These are phyloP conservation scores for Syncephalastrum sp. DNA, from an alignment of 371 early-diverging fungal genomes.

Conservation along the genomic window DNA sequence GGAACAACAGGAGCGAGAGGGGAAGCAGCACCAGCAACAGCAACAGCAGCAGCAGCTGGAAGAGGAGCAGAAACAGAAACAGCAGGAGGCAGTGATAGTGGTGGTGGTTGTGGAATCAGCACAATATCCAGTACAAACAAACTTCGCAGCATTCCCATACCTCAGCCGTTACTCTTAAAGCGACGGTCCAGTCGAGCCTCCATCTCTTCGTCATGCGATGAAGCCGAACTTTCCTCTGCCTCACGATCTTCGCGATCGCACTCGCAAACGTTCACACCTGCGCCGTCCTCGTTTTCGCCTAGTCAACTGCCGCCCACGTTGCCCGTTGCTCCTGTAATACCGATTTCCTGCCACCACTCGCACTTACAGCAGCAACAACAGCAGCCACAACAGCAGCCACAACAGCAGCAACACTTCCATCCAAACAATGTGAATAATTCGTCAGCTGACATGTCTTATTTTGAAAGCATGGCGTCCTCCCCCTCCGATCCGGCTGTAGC, in stretches of 20 bases:
- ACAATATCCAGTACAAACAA: slow-evolving; percentile 10
- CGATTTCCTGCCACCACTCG: slow-evolving; percentile 6
- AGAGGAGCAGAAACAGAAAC: not conserved
- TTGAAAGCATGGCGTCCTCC: no score
- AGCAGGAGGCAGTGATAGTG: not conserved
- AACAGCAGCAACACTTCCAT: slow-evolving; percentile 9
- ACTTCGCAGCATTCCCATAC: slow-evolving; percentile 41
- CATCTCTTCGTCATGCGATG: slow-evolving; percentile 29
- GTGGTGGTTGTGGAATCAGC: no score
- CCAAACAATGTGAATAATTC: not conserved
- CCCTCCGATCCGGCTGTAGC: no score
- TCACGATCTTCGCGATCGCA: slow-evolving; percentile 7
- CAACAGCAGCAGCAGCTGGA: not conserved
- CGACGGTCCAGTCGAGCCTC: slow-evolving; percentile 36
- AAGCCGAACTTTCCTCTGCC: slow-evolving; percentile 3
- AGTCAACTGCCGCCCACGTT: slow-evolving; percentile 4
- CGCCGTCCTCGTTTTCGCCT: slow-evolving; percentile 4
- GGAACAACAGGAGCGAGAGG: not conserved
- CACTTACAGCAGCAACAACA: slow-evolving; percentile 20
- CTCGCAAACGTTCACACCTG: slow-evolving; percentile 8
- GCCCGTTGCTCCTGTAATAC: no score
- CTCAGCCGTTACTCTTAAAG: slow-evolving; percentile 39
- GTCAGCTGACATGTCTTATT: not conserved
- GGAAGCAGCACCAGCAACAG: not conserved
- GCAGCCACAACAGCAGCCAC: slow-evolving; percentile 7